These are phyloP conservation scores for Maudiozyma barnettii DNA, from an alignment of 805 yeast genomes.

Conservation along the genomic window DNA sequence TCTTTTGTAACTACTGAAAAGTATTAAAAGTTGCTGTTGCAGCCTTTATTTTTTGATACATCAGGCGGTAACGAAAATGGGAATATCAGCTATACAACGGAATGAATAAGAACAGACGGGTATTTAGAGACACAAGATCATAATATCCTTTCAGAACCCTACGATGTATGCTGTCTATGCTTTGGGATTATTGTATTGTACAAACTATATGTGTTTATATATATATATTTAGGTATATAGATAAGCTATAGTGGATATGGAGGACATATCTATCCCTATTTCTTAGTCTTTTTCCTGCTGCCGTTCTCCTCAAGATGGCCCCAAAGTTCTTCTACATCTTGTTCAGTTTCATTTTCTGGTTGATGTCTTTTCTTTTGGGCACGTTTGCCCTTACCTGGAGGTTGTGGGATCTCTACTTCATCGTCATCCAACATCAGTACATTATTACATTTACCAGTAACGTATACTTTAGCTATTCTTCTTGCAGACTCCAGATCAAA, in stretches of 20 bases:
- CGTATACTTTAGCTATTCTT: constrained; percentile 55
- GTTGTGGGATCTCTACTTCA: constrained; percentile 29
- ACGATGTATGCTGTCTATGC: no score
- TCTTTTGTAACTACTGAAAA: not conserved
- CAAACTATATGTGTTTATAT: not conserved
- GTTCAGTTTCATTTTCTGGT: constrained; percentile 24
- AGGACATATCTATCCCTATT: not conserved
- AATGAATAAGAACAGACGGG: no score
- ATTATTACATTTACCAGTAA: constrained; percentile 55
- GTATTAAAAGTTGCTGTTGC: no score
- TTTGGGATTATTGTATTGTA: no score
- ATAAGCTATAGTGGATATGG: no score
- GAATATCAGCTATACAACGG: no score
- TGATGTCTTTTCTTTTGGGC: constrained; percentile 31
- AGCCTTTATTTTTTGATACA: no score
- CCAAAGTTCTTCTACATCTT: constrained; percentile 23
- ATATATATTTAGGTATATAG: not conserved
- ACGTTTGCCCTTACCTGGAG: constrained; percentile 25
- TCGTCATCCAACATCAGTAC: constrained; percentile 27
- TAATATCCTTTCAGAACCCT: no score
- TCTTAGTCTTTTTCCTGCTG: constrained; percentile 9
- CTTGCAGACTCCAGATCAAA: constrained; percentile 54
- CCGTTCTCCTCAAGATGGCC: constrained; percentile 13
- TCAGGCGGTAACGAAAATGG: no score
- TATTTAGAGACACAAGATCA: no score